Percentiles rank a stretch among this genome's conserved stretches.
Conservation (phyloP, 2,329 filamentous ascomycete genomes). For the Fonsecaea multimorphosa region DNA sequence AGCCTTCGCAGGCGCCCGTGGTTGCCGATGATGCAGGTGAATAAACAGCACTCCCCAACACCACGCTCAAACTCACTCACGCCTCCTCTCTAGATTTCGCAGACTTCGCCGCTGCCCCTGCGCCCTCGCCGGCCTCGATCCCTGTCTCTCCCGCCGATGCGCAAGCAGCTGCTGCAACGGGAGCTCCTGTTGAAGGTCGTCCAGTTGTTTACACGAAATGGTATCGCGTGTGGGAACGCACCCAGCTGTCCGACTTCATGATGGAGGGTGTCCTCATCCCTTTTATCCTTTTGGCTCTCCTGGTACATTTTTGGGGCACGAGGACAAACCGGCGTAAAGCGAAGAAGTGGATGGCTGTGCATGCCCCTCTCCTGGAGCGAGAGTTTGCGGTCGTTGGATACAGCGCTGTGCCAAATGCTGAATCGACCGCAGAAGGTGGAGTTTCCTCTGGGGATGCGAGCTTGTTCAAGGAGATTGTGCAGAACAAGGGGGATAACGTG, state of each 20-base stretch:
- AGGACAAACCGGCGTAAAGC: conserved; percentile 80
- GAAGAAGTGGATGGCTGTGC: conserved; percentile 76
- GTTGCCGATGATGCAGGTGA: conserved; percentile 41
- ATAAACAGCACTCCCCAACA: conserved; percentile 6
- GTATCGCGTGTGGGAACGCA: conserved; percentile 96
- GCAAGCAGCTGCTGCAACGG: conserved; percentile 52
- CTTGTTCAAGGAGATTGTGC: conserved; percentile 45
- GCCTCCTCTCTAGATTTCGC: conserved; percentile 74
- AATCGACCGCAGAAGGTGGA: conserved; percentile 41
- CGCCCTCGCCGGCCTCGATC: conserved; percentile 49
- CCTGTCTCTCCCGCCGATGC: conserved; percentile 55
- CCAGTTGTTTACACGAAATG: conserved; percentile 79
- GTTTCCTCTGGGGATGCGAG: conserved; percentile 54
- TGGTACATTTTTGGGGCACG: conserved; percentile 81
- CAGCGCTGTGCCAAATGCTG: conserved; percentile 57
- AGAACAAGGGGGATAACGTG: conserved; percentile 50
- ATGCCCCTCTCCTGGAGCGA: conserved; percentile 72
- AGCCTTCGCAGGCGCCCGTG: conserved; percentile 38
- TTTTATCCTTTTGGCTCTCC: conserved; percentile 74
- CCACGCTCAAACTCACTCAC: conserved; percentile 3
- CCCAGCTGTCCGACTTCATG: conserved; percentile 81
- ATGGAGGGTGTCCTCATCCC: conserved; percentile 82
- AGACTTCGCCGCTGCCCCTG: conserved; percentile 74
- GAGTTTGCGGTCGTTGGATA: conserved; percentile 93
- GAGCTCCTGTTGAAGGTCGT: conserved; percentile 43